A percentile compares a stretch with the other conserved stretches of the same genome.
These are phyloP conservation scores for Silene uniflora DNA, from an alignment of 148 eudicot species.

Conservation along the genomic window DNA sequence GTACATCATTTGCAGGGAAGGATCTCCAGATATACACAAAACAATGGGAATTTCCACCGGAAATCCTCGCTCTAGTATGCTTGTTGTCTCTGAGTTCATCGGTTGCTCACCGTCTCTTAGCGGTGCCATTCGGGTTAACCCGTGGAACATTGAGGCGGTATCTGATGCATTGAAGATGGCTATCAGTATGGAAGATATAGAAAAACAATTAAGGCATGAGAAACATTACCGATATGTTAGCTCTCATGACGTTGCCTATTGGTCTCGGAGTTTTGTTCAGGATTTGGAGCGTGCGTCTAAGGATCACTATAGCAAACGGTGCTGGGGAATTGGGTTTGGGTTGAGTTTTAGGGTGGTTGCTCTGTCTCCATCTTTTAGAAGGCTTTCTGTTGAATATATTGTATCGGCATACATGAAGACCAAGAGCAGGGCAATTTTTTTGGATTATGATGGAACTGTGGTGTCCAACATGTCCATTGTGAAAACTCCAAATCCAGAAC, in stretches of 20 bases:
- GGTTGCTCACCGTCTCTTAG: slow-evolving; percentile 84
- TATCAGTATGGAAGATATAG: slow-evolving; percentile 36
- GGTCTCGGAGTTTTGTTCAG: slow-evolving; percentile 67
- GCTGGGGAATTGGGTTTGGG: slow-evolving; percentile 78
- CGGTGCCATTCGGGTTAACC: slow-evolving; percentile 74
- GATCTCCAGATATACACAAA: slow-evolving; percentile 43
- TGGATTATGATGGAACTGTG: slow-evolving; percentile 78
- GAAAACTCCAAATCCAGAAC: slow-evolving; percentile 47
- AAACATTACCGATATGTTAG: slow-evolving; percentile 69
- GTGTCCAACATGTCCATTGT: slow-evolving; percentile 40
- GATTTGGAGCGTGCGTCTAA: slow-evolving; percentile 61
- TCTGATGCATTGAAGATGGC: slow-evolving; percentile 58
- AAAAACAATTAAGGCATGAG: slow-evolving; percentile 55
- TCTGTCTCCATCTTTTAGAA: slow-evolving; percentile 58
- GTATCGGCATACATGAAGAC: slow-evolving; percentile 48
- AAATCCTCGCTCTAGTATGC: slow-evolving; percentile 51
- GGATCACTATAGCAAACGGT: slow-evolving; percentile 57
- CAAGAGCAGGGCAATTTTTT: slow-evolving; percentile 56
- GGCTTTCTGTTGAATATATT: slow-evolving; percentile 44
- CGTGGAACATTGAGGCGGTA: slow-evolving; percentile 65
- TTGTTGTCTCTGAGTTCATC: slow-evolving; percentile 67
- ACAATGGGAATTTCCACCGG: slow-evolving; percentile 34
- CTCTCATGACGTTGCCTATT: slow-evolving; percentile 67
- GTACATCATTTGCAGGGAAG: slow-evolving; percentile 67
- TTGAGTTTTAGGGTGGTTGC: slow-evolving; percentile 52